A percentile compares a stretch with the other conserved stretches of the same genome.
These are phyloP conservation scores for Phoma sp. DNA, from an alignment of 2,329 filamentous ascomycete genomes.

Conservation along the genomic window DNA sequence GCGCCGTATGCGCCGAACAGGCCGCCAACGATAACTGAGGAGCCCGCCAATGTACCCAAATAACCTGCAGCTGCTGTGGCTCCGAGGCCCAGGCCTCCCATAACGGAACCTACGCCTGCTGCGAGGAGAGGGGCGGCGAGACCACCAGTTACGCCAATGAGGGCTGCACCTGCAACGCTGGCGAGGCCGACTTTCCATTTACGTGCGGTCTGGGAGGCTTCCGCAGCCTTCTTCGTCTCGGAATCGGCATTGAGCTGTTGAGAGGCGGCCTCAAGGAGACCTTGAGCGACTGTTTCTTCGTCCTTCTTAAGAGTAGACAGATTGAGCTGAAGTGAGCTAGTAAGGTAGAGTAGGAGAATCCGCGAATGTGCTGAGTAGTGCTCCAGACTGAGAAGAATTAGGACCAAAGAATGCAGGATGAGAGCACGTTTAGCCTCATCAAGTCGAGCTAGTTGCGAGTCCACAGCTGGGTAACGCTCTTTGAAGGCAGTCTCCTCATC, in stretches of 20 bases:
- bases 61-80: conserved; percentile 78
- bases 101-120: conserved; percentile 79
- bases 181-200: conserved; percentile 87
- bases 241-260: conserved; percentile 78
- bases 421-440: conserved; percentile 68
- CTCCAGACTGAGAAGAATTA: conserved; percentile 78
- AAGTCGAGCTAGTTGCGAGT: conserved; percentile 61
- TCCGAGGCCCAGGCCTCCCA: conserved; percentile 78
- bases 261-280: conserved; percentile 73
- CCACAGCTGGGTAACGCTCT: conserved; percentile 52
- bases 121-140: conserved; percentile 79
- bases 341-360: conserved; percentile 72
- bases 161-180: conserved; percentile 83
- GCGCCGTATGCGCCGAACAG: conserved; percentile 92
- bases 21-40: conserved; percentile 78
- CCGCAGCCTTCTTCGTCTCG: conserved; percentile 75
- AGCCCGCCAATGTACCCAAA: conserved; percentile 81
- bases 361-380: conserved; percentile 79
- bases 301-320: conserved; percentile 70
- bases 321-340: conserved; percentile 74
- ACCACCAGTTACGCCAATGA: conserved; percentile 83
- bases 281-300: conserved; percentile 77
- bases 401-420: conserved; percentile 74
- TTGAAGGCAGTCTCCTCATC: conserved; percentile 50
- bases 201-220: conserved; percentile 69